Percentiles rank a stretch among this genome's conserved stretches.
These are phyloP conservation scores for Boletus patriciae DNA, from an alignment of 768 basidiomycete genomes.

Conservation along the genomic window DNA sequence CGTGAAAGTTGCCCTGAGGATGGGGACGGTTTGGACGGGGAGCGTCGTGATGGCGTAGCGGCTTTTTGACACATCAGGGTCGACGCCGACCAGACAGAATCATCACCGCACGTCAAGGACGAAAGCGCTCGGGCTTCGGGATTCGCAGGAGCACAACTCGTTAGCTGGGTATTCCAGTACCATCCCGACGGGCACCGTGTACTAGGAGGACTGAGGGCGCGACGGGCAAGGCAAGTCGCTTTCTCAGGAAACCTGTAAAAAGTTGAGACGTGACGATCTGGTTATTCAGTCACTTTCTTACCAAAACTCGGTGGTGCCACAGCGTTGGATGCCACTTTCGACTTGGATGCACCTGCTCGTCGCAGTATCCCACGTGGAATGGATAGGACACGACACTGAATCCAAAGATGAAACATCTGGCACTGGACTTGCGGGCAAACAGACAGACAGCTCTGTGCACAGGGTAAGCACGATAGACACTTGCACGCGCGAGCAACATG, in stretches of 20 bases:
- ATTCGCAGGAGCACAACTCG: conserved; percentile 14
- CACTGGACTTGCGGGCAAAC: conserved; percentile 11
- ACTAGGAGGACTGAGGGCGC: background rate
- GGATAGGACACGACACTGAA: conserved; percentile 7
- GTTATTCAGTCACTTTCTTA: background rate
- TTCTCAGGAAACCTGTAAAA: conserved; percentile 13
- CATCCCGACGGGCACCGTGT: conserved; percentile 15
- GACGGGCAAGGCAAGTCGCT: conserved; percentile 13
- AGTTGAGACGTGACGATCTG: background rate
- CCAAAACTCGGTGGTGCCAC: conserved; percentile 14
- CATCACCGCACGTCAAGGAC: conserved; percentile 36
- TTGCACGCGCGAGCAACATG: background rate
- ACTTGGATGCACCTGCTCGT: conserved; percentile 3
- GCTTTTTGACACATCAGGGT: conserved; percentile 43
- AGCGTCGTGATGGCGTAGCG: conserved; percentile 25
- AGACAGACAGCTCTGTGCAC: conserved; percentile 13
- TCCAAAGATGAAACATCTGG: background rate
- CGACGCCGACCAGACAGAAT: conserved; percentile 46
- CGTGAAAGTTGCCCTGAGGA: conserved; percentile 19
- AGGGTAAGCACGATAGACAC: background rate
- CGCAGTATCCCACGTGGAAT: conserved; percentile 6
- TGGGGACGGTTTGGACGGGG: conserved; percentile 34
- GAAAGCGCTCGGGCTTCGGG: conserved; percentile 3
- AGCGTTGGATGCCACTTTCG: background rate
- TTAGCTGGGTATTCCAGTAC: conserved; percentile 15